Evolutionary conservation across 352 stramenopile species (phyloP).

Genomic region (Stramenopiles sp.): DNA sequence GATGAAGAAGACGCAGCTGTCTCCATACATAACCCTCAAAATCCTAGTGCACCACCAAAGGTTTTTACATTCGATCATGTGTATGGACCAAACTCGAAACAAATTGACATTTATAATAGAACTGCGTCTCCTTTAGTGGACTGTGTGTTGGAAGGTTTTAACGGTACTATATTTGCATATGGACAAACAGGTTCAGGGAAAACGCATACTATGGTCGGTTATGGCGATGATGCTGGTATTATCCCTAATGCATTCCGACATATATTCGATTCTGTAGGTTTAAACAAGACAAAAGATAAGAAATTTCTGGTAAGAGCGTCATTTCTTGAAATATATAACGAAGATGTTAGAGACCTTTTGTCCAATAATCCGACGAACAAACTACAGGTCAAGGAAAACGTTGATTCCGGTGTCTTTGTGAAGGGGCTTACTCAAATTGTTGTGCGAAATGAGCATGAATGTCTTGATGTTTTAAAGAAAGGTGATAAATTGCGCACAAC

Average conservation of each 20-base stretch:
- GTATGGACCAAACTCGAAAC: conserved; percentile 3
- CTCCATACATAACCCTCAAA: conserved; percentile 5
- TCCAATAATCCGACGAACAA: conserved; percentile 29
- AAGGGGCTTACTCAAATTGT: conserved; percentile 23
- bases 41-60: background rate
- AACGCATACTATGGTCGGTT: conserved; percentile 7
- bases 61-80: conserved; percentile 2
- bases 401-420: conserved; percentile 19
- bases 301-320: conserved; percentile 56
- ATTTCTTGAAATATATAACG: conserved; percentile 94
- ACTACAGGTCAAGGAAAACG: conserved; percentile 24
- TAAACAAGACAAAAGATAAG: conserved; percentile 11
- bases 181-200: conserved; percentile 9
- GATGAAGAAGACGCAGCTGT: background rate
- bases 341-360: conserved; percentile 74
- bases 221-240: conserved; percentile 21
- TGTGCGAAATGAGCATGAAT: conserved; percentile 24
- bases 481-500: background rate
- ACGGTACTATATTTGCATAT: conserved; percentile 10
- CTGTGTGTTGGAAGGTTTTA: conserved; percentile 7
- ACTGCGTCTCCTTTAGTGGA: conserved; percentile 5
- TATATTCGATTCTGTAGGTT: conserved; percentile 43
- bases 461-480: background rate
- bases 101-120: background rate
- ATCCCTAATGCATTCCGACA: conserved; percentile 49